phyloP scores from a whole-genome alignment of 2,329 filamentous ascomycete species.

The Pseudodiploospora longispora region DNA sequence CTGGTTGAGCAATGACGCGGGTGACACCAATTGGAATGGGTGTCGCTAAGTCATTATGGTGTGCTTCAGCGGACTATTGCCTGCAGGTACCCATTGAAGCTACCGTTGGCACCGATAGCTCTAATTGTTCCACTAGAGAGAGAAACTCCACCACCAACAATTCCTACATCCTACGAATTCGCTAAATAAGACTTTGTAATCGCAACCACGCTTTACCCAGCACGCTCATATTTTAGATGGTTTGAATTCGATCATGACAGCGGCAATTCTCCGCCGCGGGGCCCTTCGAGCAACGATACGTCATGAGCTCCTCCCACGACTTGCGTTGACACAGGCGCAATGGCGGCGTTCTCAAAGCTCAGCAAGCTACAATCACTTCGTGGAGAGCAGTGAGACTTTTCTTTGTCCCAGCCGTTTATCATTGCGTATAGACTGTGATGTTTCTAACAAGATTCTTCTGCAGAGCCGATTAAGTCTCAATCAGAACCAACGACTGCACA shows the following conservation, averaged over 20 bases:
- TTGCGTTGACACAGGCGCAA: constrained; percentile 5
- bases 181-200: too few relatives aligned
- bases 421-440: too few relatives aligned
- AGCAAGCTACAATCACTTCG: constrained; percentile 27
- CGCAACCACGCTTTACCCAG: background rate
- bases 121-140: constrained; percentile 8
- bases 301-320: background rate
- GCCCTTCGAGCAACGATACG: constrained; percentile 1
- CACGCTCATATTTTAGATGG: constrained; percentile 13
- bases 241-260: constrained; percentile 21
- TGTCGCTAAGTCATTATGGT: too few relatives aligned
- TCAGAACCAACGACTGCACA: constrained; percentile 9
- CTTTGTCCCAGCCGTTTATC: background rate
- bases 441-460: background rate
- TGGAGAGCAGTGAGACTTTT: constrained; percentile 19
- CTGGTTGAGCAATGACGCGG: too few relatives aligned
- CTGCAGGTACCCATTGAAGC: too few relatives aligned
- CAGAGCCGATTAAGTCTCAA: constrained; percentile 4
- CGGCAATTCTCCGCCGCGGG: constrained; percentile 20
- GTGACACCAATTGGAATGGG: too few relatives aligned
- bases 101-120: background rate
- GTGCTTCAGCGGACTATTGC: too few relatives aligned
- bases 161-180: too few relatives aligned
- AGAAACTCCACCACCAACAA: constrained; percentile 9
- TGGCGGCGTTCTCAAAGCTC: constrained; percentile 21